These are phyloP conservation scores for Agastache rugosa DNA, from an alignment of 257 asterid genomes.

Conservation along the genomic window DNA sequence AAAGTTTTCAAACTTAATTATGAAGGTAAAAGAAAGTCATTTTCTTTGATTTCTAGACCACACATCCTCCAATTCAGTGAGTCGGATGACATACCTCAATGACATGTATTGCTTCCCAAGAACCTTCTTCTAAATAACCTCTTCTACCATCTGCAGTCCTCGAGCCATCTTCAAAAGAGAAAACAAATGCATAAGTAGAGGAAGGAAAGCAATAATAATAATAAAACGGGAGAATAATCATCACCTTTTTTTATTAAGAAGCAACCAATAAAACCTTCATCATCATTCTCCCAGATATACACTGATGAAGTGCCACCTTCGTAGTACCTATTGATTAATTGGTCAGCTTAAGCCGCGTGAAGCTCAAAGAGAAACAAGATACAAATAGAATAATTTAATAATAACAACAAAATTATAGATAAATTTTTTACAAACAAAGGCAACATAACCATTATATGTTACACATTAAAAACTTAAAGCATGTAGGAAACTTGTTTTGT, in stretches of 20 bases:
- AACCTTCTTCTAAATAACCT: slow-evolving; percentile 92
- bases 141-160: slow-evolving; percentile 83
- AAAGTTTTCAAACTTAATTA: not conserved
- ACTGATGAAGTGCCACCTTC: slow-evolving; percentile 99
- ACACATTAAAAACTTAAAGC: slow-evolving; percentile 16
- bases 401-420: not conserved
- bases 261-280: slow-evolving; percentile 87
- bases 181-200: slow-evolving; percentile 34
- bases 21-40: slow-evolving; percentile 25
- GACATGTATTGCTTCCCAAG: slow-evolving; percentile 99
- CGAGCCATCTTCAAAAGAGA: slow-evolving; percentile 76
- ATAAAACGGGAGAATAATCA: slow-evolving; percentile 3
- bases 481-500: not conserved
- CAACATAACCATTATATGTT: slow-evolving; percentile 13
- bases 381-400: not conserved
- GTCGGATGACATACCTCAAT: slow-evolving; percentile 66
- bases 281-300: slow-evolving; percentile 92
- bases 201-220: slow-evolving; percentile 19
- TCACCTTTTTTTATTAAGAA: slow-evolving; percentile 93
- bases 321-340: slow-evolving; percentile 78
- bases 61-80: not conserved
- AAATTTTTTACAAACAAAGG: slow-evolving; percentile 4
- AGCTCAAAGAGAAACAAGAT: slow-evolving; percentile 37
- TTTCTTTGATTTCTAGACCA: not conserved
- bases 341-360: slow-evolving; percentile 50